A percentile compares a stretch with the other conserved stretches of the same genome.
phyloP scores from a whole-genome alignment of 768 basidiomycete species.

The Russula compacta region DNA sequence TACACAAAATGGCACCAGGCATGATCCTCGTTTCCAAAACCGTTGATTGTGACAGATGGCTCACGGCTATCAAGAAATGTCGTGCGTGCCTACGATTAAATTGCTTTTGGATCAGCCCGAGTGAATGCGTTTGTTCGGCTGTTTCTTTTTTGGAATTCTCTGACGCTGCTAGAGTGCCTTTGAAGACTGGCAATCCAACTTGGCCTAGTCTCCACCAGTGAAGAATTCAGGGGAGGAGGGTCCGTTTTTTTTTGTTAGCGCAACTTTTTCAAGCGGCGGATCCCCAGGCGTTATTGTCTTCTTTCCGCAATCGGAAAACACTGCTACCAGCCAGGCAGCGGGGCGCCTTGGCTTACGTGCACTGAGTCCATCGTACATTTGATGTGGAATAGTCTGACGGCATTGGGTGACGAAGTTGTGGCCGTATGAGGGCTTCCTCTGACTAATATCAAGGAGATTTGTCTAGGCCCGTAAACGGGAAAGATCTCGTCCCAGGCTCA shows the following conservation, averaged over 20 bases:
- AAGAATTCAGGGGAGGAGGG: not conserved
- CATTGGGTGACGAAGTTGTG: constrained; percentile 4
- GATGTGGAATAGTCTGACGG: not conserved
- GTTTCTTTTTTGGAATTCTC: not conserved
- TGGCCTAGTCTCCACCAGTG: not conserved
- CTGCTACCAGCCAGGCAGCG: constrained; percentile 1
- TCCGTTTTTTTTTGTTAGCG: not conserved
- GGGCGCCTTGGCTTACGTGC: constrained; percentile 14
- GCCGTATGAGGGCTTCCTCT: constrained; percentile 2
- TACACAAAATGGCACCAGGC: not conserved
- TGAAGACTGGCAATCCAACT: not conserved
- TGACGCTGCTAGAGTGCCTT: not conserved
- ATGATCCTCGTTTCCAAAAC: not conserved
- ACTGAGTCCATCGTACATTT: not conserved
- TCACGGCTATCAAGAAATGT: not conserved
- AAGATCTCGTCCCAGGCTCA: not conserved
- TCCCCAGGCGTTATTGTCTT: constrained; percentile 6
- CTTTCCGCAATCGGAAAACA: constrained; percentile 9
- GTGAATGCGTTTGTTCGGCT: not conserved
- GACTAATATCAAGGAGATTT: constrained; percentile 5
- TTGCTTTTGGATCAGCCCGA: not conserved
- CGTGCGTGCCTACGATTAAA: not conserved
- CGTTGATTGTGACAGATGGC: not conserved
- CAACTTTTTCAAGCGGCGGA: not conserved
- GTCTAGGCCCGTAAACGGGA: not conserved